Evolutionary conservation across 2,329 filamentous ascomycete genomes (phyloP), one percentile per base, ranked within the genome.

Genomic region (Ilyonectria mors-panacis): DNA sequence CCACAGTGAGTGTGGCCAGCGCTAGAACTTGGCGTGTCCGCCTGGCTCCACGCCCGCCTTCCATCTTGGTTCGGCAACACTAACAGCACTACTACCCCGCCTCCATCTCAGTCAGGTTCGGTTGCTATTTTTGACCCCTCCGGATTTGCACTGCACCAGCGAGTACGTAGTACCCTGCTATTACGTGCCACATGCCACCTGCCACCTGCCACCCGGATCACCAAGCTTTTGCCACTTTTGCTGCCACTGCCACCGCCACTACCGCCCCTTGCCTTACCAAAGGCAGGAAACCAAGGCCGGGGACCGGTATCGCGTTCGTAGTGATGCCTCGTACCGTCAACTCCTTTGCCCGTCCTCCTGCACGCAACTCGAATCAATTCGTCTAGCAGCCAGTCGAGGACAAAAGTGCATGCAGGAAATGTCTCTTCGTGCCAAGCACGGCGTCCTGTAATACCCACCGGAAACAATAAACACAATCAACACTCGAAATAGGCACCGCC

Each of bases 401-500:
- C 42, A 53, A 45, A 54, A n/a, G 54, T 56, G 23, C 54, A 64
- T 57, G 62, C 51, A 64, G 28, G 44, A 26, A 17, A 54, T 65
- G 44, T 65, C 30, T 55, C 57, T 54, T 30, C 50, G 8, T 50
- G 63, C 42, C 33, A 61, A 62, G 47, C 39, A 56, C 42, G 17
- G 42, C 28, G 48, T 59, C 35, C 50, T 63, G 53, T 56, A 21
- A 58, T 59, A 58, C 59, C 53, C 57, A 53, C 55, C 44, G 42
- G 58, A 26, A 28, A 59, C 26, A 51, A 67, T 59, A 48, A 23
- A 64, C 63, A 70, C 65, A 33, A 60, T 30, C 58, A 35, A 48
- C 42, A 53, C 55, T 59, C 37, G 44, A 70, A 63, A 74, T 72
- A 51, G 44, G 65, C 66, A 75, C 73, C 66, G 60, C 59, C 62